Conservation (phyloP, 1,139 yeast species). For the Kodamaea sp. region DNA sequence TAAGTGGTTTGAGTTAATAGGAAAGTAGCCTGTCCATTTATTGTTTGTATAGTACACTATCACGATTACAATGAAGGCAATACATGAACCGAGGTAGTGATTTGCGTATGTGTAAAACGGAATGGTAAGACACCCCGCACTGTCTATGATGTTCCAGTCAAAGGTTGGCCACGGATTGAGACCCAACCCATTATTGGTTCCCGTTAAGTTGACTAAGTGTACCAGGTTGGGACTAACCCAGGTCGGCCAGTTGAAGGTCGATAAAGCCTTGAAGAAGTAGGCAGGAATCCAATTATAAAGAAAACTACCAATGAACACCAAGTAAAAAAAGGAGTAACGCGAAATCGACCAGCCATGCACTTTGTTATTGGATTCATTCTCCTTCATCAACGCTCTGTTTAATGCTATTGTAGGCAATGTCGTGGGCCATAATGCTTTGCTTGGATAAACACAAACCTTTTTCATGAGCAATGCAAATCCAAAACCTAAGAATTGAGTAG, state of each 20-base stretch:
- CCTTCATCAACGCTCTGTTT: slow-evolving; percentile 43
- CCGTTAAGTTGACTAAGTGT: slow-evolving; percentile 41
- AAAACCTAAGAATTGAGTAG: slow-evolving; percentile 49
- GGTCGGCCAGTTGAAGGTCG: slow-evolving; percentile 51
- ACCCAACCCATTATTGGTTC: slow-evolving; percentile 42
- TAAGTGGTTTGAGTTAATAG: slow-evolving; percentile 51
- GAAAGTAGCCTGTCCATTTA: slow-evolving; percentile 53
- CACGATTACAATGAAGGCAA: slow-evolving; percentile 43
- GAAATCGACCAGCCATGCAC: slow-evolving; percentile 46
- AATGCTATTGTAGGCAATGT: slow-evolving; percentile 47
- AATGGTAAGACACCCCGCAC: slow-evolving; percentile 43
- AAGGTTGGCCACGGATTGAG: slow-evolving; percentile 46
- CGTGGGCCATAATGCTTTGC: slow-evolving; percentile 50
- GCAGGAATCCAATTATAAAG: slow-evolving; percentile 47
- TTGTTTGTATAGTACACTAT: slow-evolving; percentile 53
- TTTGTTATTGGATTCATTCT: slow-evolving; percentile 23
- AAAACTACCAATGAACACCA: slow-evolving; percentile 35
- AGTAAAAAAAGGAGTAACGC: slow-evolving; percentile 39
- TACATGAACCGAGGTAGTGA: slow-evolving; percentile 41
- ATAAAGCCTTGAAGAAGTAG: slow-evolving; percentile 42
- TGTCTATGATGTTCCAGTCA: slow-evolving; percentile 47
- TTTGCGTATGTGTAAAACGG: slow-evolving; percentile 47
- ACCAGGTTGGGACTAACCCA: slow-evolving; percentile 46
- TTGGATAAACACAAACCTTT: slow-evolving; percentile 46
- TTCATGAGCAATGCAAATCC: slow-evolving; percentile 50